phyloP scores from a whole-genome alignment of 2,329 filamentous ascomycete species.

The Bipolaris cookei region DNA sequence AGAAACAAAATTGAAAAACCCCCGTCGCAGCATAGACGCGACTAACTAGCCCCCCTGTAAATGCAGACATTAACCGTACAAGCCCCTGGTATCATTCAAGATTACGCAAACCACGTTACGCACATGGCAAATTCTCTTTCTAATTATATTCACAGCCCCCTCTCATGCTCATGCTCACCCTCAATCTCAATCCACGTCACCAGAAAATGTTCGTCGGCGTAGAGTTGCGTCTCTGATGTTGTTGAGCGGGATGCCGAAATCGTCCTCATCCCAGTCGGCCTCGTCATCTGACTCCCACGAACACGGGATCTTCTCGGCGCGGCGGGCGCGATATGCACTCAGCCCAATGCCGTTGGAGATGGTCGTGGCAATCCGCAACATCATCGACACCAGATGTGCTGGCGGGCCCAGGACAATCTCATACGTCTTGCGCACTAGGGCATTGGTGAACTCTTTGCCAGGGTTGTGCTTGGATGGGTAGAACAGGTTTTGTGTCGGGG shows the following conservation, averaged over 20 bases:
- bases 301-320: constrained; percentile 50
- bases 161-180: not conserved
- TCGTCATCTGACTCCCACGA: constrained; percentile 67
- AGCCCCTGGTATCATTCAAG: constrained; percentile 29
- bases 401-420: constrained; percentile 82
- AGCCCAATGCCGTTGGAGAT: constrained; percentile 62
- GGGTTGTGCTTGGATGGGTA: constrained; percentile 55
- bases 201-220: constrained; percentile 31
- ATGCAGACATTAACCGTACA: constrained; percentile 27
- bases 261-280: constrained; percentile 59
- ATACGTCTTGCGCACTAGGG: constrained; percentile 77
- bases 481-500: constrained; percentile 70
- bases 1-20: constrained; percentile 10
- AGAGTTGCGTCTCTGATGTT: constrained; percentile 34
- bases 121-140: constrained; percentile 6
- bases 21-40: constrained; percentile 22
- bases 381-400: constrained; percentile 75
- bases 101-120: constrained; percentile 17
- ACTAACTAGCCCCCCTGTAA: constrained; percentile 25
- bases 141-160: constrained; percentile 1
- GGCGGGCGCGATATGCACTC: constrained; percentile 42
- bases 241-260: constrained; percentile 59
- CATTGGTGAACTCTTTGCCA: constrained; percentile 52
- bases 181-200: constrained; percentile 34
- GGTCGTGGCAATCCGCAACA: constrained; percentile 79